These are phyloP conservation scores for Colletotrichum tofieldiae DNA, from an alignment of 2,329 filamentous ascomycete genomes.

Conservation along the genomic window DNA sequence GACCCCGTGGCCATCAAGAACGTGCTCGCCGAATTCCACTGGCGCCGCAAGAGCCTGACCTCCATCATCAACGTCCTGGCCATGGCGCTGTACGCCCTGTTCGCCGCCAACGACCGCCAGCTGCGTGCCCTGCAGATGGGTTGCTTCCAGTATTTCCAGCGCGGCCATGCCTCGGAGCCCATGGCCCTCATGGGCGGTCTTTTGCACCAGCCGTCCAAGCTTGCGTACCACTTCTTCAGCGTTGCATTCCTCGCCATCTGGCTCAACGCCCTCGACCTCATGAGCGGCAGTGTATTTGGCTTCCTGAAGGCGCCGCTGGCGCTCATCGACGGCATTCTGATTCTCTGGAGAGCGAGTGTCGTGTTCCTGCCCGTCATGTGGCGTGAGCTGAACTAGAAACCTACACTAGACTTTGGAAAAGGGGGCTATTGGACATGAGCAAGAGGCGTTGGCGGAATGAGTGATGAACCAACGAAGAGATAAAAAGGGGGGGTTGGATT, in stretches of 20 bases:
- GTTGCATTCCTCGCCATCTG: slow-evolving; percentile 93
- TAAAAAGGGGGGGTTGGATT: background rate
- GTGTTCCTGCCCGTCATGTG: slow-evolving; percentile 89
- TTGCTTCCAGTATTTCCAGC: slow-evolving; percentile 93
- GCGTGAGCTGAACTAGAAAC: slow-evolving; percentile 67
- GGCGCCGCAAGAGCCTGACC: slow-evolving; percentile 85
- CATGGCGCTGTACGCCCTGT: slow-evolving; percentile 91
- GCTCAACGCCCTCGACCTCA: slow-evolving; percentile 63
- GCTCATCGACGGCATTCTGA: slow-evolving; percentile 75
- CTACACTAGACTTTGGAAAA: background rate
- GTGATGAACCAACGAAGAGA: slow-evolving; percentile 26
- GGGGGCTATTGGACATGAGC: slow-evolving; percentile 31
- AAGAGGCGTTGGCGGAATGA: slow-evolving; percentile 31
- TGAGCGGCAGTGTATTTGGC: slow-evolving; percentile 61
- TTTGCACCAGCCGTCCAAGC: slow-evolving; percentile 80
- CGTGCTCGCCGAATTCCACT: slow-evolving; percentile 86
- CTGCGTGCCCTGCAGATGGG: slow-evolving; percentile 87
- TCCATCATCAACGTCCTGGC: slow-evolving; percentile 98
- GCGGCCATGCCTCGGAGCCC: slow-evolving; percentile 82
- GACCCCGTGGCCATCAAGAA: slow-evolving; percentile 76
- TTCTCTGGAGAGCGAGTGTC: slow-evolving; percentile 85
- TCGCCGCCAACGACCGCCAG: slow-evolving; percentile 85
- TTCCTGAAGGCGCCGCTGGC: slow-evolving; percentile 75
- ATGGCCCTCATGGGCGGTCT: slow-evolving; percentile 87
- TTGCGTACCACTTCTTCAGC: slow-evolving; percentile 94